phyloP scores from a whole-genome alignment of 441 rosid genomes.

The Erysimum pusillum region DNA sequence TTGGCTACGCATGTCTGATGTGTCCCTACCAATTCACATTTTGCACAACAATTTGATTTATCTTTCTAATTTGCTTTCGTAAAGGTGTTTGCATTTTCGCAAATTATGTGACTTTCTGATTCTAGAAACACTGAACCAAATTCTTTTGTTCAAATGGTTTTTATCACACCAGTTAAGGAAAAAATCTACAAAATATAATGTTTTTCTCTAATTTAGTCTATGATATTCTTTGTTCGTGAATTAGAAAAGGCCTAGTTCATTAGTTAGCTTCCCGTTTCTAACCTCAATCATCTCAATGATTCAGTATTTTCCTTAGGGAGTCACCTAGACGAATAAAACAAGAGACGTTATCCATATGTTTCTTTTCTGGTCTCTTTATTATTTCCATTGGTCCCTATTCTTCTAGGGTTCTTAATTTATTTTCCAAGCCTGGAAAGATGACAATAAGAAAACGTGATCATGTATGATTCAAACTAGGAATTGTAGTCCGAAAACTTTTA shows the following conservation, averaged over 20 bases:
- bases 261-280: neutral
- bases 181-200: too few species aligned
- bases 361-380: neutral
- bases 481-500: neutral
- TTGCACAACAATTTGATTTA: too few species aligned
- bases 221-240: neutral
- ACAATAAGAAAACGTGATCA: neutral
- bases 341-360: neutral
- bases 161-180: too few species aligned
- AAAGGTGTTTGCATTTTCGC: too few species aligned
- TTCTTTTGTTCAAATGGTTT: too few species aligned
- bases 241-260: neutral
- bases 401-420: neutral
- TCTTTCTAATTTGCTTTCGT: too few species aligned
- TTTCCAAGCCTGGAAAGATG: neutral
- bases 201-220: neutral
- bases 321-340: neutral
- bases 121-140: too few species aligned
- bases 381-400: neutral
- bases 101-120: too few species aligned
- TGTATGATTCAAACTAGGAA: neutral
- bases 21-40: too few species aligned
- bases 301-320: neutral
- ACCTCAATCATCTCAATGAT: neutral
- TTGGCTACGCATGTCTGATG: neutral